These are phyloP conservation scores for Nemania serpens DNA, from an alignment of 2,329 filamentous ascomycete species.

Conservation along the genomic window DNA sequence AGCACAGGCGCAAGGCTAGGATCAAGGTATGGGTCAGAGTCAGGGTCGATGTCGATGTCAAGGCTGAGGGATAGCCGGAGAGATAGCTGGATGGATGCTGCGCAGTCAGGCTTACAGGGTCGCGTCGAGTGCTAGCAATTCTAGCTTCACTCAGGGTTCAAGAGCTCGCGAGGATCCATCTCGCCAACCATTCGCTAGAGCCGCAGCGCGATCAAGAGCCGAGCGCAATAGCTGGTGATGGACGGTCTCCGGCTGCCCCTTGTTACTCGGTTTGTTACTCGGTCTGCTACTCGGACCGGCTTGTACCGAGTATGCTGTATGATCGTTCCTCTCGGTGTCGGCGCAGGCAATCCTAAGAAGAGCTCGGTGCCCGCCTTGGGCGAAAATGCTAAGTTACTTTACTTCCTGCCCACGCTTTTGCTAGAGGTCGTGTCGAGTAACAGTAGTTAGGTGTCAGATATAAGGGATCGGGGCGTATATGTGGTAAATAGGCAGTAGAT, in stretches of 20 bases:
- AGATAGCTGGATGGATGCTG: neutral
- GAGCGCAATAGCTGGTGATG: neutral
- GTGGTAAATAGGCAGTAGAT: no score
- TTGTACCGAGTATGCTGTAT: no score
- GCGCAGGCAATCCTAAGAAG: neutral
- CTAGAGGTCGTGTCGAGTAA: conserved; percentile 7
- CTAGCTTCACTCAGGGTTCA: conserved; percentile 35
- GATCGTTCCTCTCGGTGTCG: neutral
- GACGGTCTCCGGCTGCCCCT: neutral
- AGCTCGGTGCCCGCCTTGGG: neutral
- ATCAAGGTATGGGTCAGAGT: neutral
- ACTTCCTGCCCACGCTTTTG: neutral
- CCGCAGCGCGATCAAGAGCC: conserved; percentile 5
- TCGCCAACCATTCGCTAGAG: conserved; percentile 28
- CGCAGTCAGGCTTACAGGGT: conserved; percentile 31
- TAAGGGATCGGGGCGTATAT: no score
- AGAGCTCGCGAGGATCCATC: conserved; percentile 33
- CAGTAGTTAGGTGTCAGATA: neutral
- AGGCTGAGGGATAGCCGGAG: neutral
- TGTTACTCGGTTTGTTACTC: neutral
- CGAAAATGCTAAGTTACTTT: neutral
- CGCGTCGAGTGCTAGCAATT: conserved; percentile 28
- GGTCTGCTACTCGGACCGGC: no score
- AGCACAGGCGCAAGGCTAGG: neutral
- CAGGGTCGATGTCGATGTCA: neutral